Evolutionary conservation across 2,329 filamentous ascomycete genomes (phyloP), one percentile per base, ranked within the genome.

Genomic region (Fusarium udum): DNA sequence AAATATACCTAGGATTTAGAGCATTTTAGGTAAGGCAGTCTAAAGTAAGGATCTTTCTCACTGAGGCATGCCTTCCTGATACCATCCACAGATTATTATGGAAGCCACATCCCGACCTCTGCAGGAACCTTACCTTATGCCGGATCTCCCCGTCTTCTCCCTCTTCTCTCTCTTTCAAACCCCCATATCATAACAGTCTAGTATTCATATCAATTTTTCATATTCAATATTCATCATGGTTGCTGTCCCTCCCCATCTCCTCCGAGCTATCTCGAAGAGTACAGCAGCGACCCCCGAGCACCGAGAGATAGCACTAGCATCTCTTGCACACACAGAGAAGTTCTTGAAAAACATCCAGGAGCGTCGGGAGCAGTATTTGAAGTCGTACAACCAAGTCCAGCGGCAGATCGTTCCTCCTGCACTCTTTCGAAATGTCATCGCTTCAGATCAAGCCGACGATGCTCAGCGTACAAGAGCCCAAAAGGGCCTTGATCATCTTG

Each of bases 211-310:
- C 32, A 45, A 18, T 45, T 22, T 37, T 58, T 24, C 46, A 31
- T 37, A 36, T 42, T 31, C 39, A 22, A 46, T 22, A 46, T 36
- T 31, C 31, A 59, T 28, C 28, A 67, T 67, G 64, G 61, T 66
- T n/a, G 51, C 45, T 22, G 24, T 87, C 9, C 85, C 85, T 26
- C 85, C 85, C 26, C 83, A 87, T 63, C 80, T 87, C 16, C 81
- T 87, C 28, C 79, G 76, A 37, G 81, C 80, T 61, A 85, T 87
- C 58, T 83, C 83, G 39, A 79, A 84, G 53, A 83, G 82, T 42
- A 71, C 79, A 7, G 67, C 72, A 12, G 20, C 9, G 65, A 85
- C 85, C 42, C 77, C 82, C 5, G 79, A 83, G 5, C 67, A 75
- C 9, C 82, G 84, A 31, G 65, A 80, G 37, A 78, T 81, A 12